Evolutionary conservation across 2,329 filamentous ascomycete species (phyloP).

Genomic region (Beauveria sp.): DNA sequence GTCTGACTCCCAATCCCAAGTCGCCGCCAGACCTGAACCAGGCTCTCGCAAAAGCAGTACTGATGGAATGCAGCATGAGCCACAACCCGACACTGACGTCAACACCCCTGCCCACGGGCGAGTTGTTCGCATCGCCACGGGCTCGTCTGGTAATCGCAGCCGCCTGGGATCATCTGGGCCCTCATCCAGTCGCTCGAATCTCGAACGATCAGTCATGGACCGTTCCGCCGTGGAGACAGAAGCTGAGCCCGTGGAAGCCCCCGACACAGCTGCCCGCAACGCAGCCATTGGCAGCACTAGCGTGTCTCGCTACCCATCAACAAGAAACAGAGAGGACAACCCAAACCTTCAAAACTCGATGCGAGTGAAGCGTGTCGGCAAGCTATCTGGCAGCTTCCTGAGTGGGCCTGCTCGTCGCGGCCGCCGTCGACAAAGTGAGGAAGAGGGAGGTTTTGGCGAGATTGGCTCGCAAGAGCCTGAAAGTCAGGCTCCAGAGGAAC

Average conservation of each 20-base stretch:
- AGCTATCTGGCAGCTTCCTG: slow-evolving; percentile 67
- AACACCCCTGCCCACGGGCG: slow-evolving; percentile 49
- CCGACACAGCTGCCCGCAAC: slow-evolving; percentile 42
- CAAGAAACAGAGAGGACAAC: slow-evolving; percentile 52
- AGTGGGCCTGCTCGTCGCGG: slow-evolving; percentile 74
- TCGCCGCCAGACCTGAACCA: slow-evolving; percentile 20
- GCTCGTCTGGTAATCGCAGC: slow-evolving; percentile 40
- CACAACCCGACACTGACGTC: slow-evolving; percentile 30
- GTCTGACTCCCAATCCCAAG: slow-evolving; percentile 12
- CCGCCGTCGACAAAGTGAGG: slow-evolving; percentile 58
- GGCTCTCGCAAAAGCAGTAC: slow-evolving; percentile 32
- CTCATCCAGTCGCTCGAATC: slow-evolving; percentile 28
- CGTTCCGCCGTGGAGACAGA: slow-evolving; percentile 33
- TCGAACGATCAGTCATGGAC: slow-evolving; percentile 27
- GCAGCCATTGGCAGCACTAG: slow-evolving; percentile 41
- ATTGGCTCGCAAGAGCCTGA: slow-evolving; percentile 22
- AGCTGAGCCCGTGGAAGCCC: slow-evolving; percentile 39
- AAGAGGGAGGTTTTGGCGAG: slow-evolving; percentile 36
- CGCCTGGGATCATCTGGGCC: slow-evolving; percentile 28
- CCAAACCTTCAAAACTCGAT: slow-evolving; percentile 62
- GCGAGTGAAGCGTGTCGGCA: slow-evolving; percentile 68
- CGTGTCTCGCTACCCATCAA: slow-evolving; percentile 44
- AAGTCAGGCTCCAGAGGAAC: slow-evolving; percentile 33
- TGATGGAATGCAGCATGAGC: slow-evolving; percentile 35
- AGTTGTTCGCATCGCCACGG: slow-evolving; percentile 46